Evolutionary conservation across 352 stramenopile species (phyloP), one percentile per base, ranked within the genome.

Genomic region (Globisporangium uncinulatum): DNA sequence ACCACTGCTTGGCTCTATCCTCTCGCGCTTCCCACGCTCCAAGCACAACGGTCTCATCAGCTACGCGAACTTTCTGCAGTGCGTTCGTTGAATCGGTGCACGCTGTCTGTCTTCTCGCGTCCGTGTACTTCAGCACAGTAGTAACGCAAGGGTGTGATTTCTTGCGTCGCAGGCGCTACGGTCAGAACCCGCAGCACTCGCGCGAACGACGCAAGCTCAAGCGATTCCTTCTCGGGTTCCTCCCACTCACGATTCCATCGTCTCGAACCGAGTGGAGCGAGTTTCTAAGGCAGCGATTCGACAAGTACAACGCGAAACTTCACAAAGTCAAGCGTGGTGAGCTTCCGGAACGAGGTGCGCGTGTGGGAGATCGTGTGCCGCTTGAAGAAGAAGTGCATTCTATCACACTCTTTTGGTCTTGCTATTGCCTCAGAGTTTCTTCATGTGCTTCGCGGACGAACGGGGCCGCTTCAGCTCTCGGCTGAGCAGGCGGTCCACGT

Each of bases 51-150:
- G 67, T 9, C 52, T 57, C 29, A 67, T 88, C 52, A 69, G 56
- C 54, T 86, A 84, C 42, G 36, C 57, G 1, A 56, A 54, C 9
- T 86, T 88, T 54, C 66, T 88, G n/a, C 70, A 78, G 78, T 87
- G 65, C 20, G 46, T 54, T 41, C 5, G 19, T 15, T 43, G 31
- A 29, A 14, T 50, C 14, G 4, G 13, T 42, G 36, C 8, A 39
- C 34, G 34, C 29, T 6, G 34, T 47, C 19, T 41, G 24, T 54
- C 21, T 17, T 54, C 19, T 10, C 31, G 9, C 37, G 21, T n/a
- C 4, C 17, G 6, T 29, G 42, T 24, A 19, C 42, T 13, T 47
- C 13, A 21, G 41, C 5, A 20, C 5, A 46, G 20, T 14, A 20
- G 5, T 48, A 14, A 31, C 9, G 8, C 43, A 14, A 31, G 8